Evolutionary conservation across 371 early-diverging fungal genomes (phyloP).

Genomic region (Mucor saturninus): DNA sequence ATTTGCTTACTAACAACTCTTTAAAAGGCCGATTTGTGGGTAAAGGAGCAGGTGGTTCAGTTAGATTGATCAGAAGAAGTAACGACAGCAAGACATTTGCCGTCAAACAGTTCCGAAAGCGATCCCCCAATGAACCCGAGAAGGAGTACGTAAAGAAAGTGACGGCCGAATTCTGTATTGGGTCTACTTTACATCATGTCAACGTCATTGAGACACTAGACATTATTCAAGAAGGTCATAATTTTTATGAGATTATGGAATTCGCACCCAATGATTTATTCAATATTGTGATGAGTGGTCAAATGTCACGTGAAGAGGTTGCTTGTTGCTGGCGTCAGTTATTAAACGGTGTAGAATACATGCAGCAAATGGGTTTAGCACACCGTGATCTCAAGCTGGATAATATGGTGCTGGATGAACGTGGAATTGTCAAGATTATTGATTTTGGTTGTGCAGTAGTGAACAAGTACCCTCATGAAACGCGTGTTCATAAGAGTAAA

Average conservation of each 20-base stretch:
- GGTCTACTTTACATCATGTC: slow-evolving; percentile 80
- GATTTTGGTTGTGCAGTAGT: slow-evolving; percentile 93
- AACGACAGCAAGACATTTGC: slow-evolving; percentile 69
- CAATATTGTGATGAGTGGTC: slow-evolving; percentile 70
- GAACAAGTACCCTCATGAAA: slow-evolving; percentile 72
- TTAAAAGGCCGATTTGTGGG: slow-evolving; percentile 66
- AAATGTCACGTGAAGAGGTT: slow-evolving; percentile 70
- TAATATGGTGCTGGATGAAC: slow-evolving; percentile 75
- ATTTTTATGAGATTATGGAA: slow-evolving; percentile 81
- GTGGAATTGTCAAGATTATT: slow-evolving; percentile 83
- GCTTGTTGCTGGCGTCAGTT: slow-evolving; percentile 79
- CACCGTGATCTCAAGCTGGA: slow-evolving; percentile 91
- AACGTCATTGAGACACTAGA: slow-evolving; percentile 89
- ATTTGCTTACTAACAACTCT: neutral
- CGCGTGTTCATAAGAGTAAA: slow-evolving; percentile 54
- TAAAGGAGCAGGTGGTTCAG: slow-evolving; percentile 79
- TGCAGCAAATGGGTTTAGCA: slow-evolving; percentile 80
- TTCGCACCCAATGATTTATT: slow-evolving; percentile 83
- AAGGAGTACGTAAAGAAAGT: slow-evolving; percentile 85
- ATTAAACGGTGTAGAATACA: slow-evolving; percentile 71
- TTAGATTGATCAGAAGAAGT: slow-evolving; percentile 63
- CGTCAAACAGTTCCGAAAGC: slow-evolving; percentile 82
- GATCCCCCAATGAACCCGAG: slow-evolving; percentile 70
- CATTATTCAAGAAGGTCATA: slow-evolving; percentile 67
- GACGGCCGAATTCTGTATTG: slow-evolving; percentile 86